phyloP scores from a whole-genome alignment of 108 stramenopile genomes.

The Nannochloropsis oceanica region DNA sequence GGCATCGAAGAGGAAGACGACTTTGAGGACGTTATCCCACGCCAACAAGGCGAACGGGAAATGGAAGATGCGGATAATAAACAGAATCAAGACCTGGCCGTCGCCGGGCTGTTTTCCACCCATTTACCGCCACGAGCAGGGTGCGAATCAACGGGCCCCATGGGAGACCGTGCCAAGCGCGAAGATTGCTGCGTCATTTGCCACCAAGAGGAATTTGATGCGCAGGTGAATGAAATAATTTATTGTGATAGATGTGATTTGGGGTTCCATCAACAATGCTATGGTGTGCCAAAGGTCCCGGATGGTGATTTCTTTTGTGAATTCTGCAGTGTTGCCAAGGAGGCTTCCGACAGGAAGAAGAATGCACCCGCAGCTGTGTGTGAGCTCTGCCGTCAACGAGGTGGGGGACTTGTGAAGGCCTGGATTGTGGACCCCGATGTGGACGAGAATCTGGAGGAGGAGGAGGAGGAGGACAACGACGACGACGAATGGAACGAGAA shows the following conservation, averaged over 20 bases:
- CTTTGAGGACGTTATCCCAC: too few relatives aligned
- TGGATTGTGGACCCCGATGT: background rate
- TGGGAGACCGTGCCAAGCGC: background rate
- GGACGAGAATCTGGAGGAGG: background rate
- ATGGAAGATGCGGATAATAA: too few relatives aligned
- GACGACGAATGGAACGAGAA: background rate
- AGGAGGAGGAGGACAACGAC: background rate
- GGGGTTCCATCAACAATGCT: background rate
- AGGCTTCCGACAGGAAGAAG: background rate
- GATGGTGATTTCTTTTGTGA: constrained; percentile 3
- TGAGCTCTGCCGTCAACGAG: background rate
- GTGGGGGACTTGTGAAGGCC: background rate
- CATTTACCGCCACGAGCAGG: background rate
- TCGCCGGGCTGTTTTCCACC: too few relatives aligned
- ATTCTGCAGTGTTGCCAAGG: background rate
- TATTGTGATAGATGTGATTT: background rate
- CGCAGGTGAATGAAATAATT: background rate
- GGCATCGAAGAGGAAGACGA: too few relatives aligned
- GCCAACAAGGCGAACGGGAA: too few relatives aligned
- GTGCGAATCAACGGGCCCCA: background rate
- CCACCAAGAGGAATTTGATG: background rate
- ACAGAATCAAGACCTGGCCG: too few relatives aligned
- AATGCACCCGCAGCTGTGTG: background rate
- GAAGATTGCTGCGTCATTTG: background rate
- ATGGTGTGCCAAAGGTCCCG: background rate